Evolutionary conservation across 257 asterid genomes (phyloP).

Genomic region (Penstemon davidsonii): DNA sequence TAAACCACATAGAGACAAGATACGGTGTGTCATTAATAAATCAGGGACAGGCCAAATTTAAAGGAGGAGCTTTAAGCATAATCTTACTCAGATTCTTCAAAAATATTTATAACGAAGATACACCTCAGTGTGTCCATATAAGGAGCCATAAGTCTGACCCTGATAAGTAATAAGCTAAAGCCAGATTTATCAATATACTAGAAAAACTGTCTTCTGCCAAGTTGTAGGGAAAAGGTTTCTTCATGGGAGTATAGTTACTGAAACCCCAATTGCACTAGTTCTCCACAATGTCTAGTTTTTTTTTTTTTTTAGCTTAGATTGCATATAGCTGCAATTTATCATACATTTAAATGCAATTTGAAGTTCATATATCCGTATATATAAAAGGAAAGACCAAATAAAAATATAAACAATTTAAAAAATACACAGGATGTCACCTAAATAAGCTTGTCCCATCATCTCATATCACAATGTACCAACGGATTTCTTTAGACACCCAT

Average conservation of each 20-base stretch:
- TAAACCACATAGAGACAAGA: slow-evolving; percentile 8
- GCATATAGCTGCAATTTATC: too few relatives aligned
- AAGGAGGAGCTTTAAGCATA: slow-evolving; percentile 9
- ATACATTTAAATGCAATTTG: too few relatives aligned
- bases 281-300: too few relatives aligned
- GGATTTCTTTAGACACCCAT: neutral
- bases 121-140: neutral
- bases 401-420: too few relatives aligned
- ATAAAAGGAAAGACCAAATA: too few relatives aligned
- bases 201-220: neutral
- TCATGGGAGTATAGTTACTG: too few relatives aligned
- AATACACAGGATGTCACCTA: too few relatives aligned
- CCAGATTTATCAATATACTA: neutral
- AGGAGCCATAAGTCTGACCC: neutral
- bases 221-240: neutral
- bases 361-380: too few relatives aligned
- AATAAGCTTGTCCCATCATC: too few relatives aligned
- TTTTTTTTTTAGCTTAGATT: too few relatives aligned
- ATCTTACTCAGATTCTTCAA: slow-evolving; percentile 1
- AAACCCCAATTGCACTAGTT: too few relatives aligned
- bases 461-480: too few relatives aligned
- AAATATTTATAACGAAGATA: slow-evolving; percentile 2
- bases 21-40: slow-evolving; percentile 11
- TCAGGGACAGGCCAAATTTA: neutral
- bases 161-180: neutral